A percentile compares a stretch with the other conserved stretches of the same genome.
Evolutionary conservation across 192 early-diverging fungal species (phyloP).

Genomic region (Chytriomyces sp.): DNA sequence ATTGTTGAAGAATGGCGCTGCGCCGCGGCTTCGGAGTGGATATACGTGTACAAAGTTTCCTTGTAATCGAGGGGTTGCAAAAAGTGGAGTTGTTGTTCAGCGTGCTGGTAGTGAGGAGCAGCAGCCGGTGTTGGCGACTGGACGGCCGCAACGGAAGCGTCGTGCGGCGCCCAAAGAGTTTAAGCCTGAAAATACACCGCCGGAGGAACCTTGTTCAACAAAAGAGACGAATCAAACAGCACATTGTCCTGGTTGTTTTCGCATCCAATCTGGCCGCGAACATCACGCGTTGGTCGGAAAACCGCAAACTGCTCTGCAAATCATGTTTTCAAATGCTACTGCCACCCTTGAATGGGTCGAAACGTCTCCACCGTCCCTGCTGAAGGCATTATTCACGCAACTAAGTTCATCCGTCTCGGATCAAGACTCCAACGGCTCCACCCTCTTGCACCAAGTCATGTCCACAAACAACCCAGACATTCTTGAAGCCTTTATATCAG

Average conservation of each 20-base stretch:
- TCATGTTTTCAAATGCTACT: background rate
- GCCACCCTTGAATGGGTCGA: constrained; percentile 8
- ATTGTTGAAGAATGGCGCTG: constrained; percentile 12
- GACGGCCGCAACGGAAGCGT: background rate
- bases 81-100: background rate
- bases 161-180: background rate
- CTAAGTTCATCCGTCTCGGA: background rate
- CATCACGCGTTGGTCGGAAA: background rate
- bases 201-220: background rate
- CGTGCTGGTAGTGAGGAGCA: too few species aligned
- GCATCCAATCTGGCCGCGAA: background rate
- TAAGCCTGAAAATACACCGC: background rate
- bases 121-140: background rate
- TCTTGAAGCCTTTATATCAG: background rate
- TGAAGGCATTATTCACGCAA: background rate
- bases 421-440: constrained; percentile 1
- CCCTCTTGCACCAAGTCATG: constrained; percentile 3
- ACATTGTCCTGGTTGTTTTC: background rate
- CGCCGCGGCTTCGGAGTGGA: background rate
- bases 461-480: background rate
- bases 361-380: background rate
- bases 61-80: background rate
- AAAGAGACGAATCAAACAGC: background rate
- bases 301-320: constrained; percentile 5
- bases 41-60: constrained; percentile 10